Evolutionary conservation across 2,329 filamentous ascomycete genomes (phyloP).

Genomic region (Chaetothyriales sp.): DNA sequence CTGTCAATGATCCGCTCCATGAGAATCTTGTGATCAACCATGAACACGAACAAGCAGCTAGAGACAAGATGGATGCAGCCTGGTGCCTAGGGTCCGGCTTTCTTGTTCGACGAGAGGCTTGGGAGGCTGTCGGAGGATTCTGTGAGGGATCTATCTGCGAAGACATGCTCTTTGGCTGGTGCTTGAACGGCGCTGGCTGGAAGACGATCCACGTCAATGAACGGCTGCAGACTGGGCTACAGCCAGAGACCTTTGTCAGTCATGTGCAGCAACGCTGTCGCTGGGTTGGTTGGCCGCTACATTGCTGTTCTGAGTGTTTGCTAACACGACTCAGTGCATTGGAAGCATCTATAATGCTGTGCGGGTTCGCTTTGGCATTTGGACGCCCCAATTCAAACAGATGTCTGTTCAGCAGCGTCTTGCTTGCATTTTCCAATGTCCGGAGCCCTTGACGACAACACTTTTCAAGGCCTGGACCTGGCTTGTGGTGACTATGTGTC

Average conservation of each 20-base stretch:
- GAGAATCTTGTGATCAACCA: conserved; percentile 23
- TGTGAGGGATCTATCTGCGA: conserved; percentile 20
- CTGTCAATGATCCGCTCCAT: conserved; percentile 17
- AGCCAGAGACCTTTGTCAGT: conserved; percentile 24
- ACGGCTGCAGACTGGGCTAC: conserved; percentile 17
- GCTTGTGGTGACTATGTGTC: conserved; percentile 3
- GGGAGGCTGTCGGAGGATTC: conserved; percentile 19
- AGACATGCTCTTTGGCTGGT: conserved; percentile 19
- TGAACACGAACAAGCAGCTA: conserved; percentile 21
- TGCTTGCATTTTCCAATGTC: conserved; percentile 12
- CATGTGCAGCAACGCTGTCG: conserved; percentile 28
- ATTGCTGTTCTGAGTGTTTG: conserved; percentile 20
- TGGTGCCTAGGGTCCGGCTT: conserved; percentile 22
- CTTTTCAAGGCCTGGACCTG: conserved; percentile 5
- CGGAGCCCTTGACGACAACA: conserved; percentile 11
- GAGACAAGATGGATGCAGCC: conserved; percentile 18
- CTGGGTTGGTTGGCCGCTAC: conserved; percentile 32
- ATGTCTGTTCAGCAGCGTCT: conserved; percentile 7
- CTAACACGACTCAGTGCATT: conserved; percentile 10
- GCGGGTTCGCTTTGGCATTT: conserved; percentile 6
- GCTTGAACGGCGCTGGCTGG: conserved; percentile 19
- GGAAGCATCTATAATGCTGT: conserved; percentile 10
- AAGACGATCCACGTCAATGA: conserved; percentile 18
- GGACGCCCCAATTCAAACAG: conserved; percentile 1
- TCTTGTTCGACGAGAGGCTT: conserved; percentile 17